Conservation (phyloP, 2,329 filamentous ascomycete species). For the Fusarium subglutinans region DNA sequence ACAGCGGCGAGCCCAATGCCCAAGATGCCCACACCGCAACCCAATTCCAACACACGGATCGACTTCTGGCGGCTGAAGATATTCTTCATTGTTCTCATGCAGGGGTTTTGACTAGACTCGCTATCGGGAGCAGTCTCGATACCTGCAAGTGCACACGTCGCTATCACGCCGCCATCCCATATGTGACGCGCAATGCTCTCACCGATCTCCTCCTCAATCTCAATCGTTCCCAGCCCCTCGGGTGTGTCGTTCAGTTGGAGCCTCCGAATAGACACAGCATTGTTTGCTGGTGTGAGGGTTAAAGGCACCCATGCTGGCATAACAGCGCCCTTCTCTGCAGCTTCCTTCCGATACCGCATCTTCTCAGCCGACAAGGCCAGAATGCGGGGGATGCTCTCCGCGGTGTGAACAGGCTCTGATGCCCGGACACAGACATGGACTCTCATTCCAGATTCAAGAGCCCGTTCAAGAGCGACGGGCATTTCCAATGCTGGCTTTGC, state of each 20-base stretch:
- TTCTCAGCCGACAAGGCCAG: constrained; percentile 33
- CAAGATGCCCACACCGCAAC: constrained; percentile 65
- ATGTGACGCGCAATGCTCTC: constrained; percentile 69
- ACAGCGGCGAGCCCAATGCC: constrained; percentile 59
- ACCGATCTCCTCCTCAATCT: constrained; percentile 65
- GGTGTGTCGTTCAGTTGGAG: constrained; percentile 40
- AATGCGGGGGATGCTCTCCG: constrained; percentile 42
- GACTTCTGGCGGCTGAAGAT: constrained; percentile 41
- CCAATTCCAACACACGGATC: constrained; percentile 62
- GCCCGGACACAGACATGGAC: constrained; percentile 45
- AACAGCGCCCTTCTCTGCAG: constrained; percentile 49
- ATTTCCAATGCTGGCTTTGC: constrained; percentile 49
- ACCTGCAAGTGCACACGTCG: constrained; percentile 48
- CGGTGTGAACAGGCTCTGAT: constrained; percentile 37
- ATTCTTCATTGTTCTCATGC: constrained; percentile 45
- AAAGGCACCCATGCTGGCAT: constrained; percentile 56
- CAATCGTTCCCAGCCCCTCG: constrained; percentile 44
- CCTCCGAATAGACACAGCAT: constrained; percentile 44
- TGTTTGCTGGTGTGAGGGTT: constrained; percentile 31
- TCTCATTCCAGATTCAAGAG: constrained; percentile 36
- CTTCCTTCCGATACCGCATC: constrained; percentile 29
- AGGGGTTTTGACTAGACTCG: constrained; percentile 39
- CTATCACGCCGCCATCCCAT: constrained; percentile 66
- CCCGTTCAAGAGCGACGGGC: constrained; percentile 40
- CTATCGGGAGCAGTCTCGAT: constrained; percentile 41